Percentiles rank a stretch among this genome's conserved stretches.
These are phyloP conservation scores for Fermentozyma sake DNA, from an alignment of 1,139 yeast genomes.

Conservation along the genomic window DNA sequence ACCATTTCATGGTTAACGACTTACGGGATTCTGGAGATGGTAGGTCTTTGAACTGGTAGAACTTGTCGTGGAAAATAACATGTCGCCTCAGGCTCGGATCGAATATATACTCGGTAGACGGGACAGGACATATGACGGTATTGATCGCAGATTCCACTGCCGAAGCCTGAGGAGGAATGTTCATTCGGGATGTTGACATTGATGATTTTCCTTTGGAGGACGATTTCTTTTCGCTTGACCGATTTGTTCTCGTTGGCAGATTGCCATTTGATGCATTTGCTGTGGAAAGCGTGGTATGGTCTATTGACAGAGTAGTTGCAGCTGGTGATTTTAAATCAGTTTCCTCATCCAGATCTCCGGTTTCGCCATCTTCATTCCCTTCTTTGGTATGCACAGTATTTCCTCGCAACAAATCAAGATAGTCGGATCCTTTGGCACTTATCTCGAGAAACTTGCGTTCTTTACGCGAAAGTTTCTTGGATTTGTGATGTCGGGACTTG, in stretches of 20 bases:
- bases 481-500: neutral
- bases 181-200: too few relatives aligned
- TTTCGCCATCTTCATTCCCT: conserved; percentile 3
- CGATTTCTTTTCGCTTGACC: too few relatives aligned
- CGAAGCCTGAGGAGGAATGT: conserved; percentile 43
- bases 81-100: conserved; percentile 44
- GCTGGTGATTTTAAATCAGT: too few relatives aligned
- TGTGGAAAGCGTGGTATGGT: conserved; percentile 5
- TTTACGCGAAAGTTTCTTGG: conserved; percentile 7
- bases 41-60: conserved; percentile 60
- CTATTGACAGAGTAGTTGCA: neutral
- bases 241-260: too few relatives aligned
- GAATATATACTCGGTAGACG: conserved; percentile 28
- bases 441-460: conserved; percentile 22
- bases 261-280: too few relatives aligned
- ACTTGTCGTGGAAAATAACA: conserved; percentile 74
- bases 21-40: conserved; percentile 32
- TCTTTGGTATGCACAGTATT: too few relatives aligned
- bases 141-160: conserved; percentile 42
- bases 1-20: conserved; percentile 5
- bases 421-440: conserved; percentile 21
- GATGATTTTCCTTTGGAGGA: too few relatives aligned
- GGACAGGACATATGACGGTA: conserved; percentile 42
- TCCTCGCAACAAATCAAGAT: neutral
- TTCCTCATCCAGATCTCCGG: too few relatives aligned